Base-by-base conservation (phyloP, 768 basidiomycete species). In the Lactarius tabidus region DNA sequence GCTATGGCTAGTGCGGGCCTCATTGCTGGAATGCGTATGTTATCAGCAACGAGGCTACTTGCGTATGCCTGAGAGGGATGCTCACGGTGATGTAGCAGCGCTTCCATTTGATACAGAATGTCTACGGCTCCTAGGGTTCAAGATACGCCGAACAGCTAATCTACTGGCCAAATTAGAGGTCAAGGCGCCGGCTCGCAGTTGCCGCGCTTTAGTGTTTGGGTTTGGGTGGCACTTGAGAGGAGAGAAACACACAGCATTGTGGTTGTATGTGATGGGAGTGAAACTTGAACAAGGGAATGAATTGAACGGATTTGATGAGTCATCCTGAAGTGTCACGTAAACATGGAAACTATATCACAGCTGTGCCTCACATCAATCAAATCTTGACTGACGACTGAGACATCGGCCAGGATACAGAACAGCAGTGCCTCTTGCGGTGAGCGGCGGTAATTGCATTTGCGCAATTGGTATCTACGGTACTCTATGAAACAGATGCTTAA, bases 1-100 rank as follows among this genome's bases (percentile, higher is more conserved):
- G 75, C 72, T 20, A 51, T 75, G 41, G 73, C 65, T 12, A 66
- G 73, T 36, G 64, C 72, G 10, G 60, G 67, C 7, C 65, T 75
- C 1, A 69, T 72, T 2, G 64, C 29, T 26, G n/a, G 65, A 45
- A 64, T 67, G 68, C 28, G 67, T 41, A 56, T 62, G 38, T 8
- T 59, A 29, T 56, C 23, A 3, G 43, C 45, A 12, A 64, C 29
- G 29, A 59, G 41, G 20, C 15, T 64, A 6, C 29, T 64, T 14
- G 57, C 12, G 12, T 14, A 48, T 12, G 45, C 45, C 23, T 48
- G 45, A 48, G 20, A 48, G 6, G 39, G 39, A 17, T 18, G 6
- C 4, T 15, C 17, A 39, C 6, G 39, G 39, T 17, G 39, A 39
- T 2, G 2, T n/a, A 23, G 10, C 45, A 45, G n/a, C 1, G 43